These are phyloP conservation scores for Kwoniella europaea DNA, from an alignment of 768 basidiomycete genomes.

Conservation along the genomic window DNA sequence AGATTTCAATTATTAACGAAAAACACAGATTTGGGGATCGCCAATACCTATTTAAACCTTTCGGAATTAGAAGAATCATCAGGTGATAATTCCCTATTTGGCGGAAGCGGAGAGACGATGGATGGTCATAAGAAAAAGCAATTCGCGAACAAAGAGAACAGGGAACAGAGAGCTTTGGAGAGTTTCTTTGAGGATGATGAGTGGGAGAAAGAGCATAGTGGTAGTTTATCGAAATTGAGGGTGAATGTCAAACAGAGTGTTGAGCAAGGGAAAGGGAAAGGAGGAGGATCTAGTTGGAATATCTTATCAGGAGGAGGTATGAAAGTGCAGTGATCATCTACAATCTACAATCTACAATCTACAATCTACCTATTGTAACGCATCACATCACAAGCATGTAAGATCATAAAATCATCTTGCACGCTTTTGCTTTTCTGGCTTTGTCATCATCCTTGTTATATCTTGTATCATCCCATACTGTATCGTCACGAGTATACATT, in stretches of 20 bases:
- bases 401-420: too few relatives aligned
- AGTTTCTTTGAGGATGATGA: conserved; percentile 47
- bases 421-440: too few relatives aligned
- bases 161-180: conserved; percentile 41
- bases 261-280: background rate
- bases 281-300: conserved; percentile 34
- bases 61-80: conserved; percentile 24
- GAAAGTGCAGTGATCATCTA: background rate
- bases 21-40: conserved; percentile 42
- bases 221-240: conserved; percentile 4
- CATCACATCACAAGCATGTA: too few relatives aligned
- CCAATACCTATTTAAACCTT: conserved; percentile 40
- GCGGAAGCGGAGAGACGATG: conserved; percentile 1
- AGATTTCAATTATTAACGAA: conserved; percentile 56
- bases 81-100: background rate
- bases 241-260: background rate
- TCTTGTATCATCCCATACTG: background rate
- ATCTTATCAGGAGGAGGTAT: conserved; percentile 10
- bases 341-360: too few relatives aligned
- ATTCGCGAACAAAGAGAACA: conserved; percentile 5
- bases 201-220: conserved; percentile 40
- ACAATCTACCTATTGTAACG: too few relatives aligned
- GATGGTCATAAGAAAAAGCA: conserved; percentile 20
- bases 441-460: too few relatives aligned
- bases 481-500: background rate